Evolutionary conservation across 2,329 filamentous ascomycete genomes (phyloP), one percentile per base, ranked within the genome.

Genomic region (Colletotrichum aenigma): DNA sequence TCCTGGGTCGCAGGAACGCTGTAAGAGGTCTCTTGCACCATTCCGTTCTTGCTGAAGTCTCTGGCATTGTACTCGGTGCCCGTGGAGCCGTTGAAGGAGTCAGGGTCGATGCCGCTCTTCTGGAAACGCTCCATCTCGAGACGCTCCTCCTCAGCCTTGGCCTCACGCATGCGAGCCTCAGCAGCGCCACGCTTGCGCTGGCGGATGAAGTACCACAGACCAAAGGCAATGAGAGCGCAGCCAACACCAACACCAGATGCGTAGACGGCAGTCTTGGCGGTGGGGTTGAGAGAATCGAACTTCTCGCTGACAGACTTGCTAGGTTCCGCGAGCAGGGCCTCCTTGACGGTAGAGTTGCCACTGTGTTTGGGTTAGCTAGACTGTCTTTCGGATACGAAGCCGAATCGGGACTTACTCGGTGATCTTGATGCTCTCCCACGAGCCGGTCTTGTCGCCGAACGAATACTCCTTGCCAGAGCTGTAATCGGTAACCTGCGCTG

Each of bases 381-480:
- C 38, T 28, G 4, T 10, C 9, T 38, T 8, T 16, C 5, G 8
- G 4, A 34, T 16, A 36, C 43, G 48, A 13, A 48, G 48, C 4
- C 38, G 58, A 18, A 21, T 2, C 6, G 24, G 15, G 15, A 75
- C 74, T 73, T 61, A 75, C 74, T 64, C 70, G 8, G 70, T 83
- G 36, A 89, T 82, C 78, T 93, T 87, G 82, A 94, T 94, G 85
- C 92, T 94, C 79, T 93, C 79, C 87, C 88, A 94, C 69, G 84
- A 86, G 67, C 94, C 94, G 1, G 88, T 87, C 52, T 86, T 85
- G 80, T 94, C 93, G 30, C 87, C 87, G 79, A 91, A 96, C 61
- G 88, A 84, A 81, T 96, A 96, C 79, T 91, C 90, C 79, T 91
- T 91, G 62, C 92, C 91, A 66, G 87, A 90, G 80, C 90, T 91